These are phyloP conservation scores for Piromyces finnis DNA, from an alignment of 192 early-diverging fungal species.

Conservation along the genomic window DNA sequence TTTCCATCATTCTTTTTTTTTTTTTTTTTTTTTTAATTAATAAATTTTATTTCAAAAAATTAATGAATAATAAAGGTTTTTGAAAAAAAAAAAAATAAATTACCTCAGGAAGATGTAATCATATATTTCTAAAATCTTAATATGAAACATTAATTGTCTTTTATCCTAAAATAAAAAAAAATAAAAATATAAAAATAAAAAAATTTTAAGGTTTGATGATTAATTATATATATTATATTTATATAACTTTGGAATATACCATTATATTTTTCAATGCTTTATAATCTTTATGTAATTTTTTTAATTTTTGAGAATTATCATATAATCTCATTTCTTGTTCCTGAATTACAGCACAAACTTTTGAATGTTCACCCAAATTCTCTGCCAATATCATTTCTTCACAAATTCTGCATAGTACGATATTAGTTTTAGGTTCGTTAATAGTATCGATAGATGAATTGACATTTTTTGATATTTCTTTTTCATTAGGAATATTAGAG, in stretches of 20 bases:
- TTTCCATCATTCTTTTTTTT: neutral
- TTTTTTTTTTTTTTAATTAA: no score
- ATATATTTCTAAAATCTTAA: neutral
- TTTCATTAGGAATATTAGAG: no score
- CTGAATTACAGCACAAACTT: slow-evolving; percentile 56
- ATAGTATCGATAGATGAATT: neutral
- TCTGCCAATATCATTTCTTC: slow-evolving; percentile 51
- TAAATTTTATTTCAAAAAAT: no score
- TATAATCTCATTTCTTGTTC: slow-evolving; percentile 13
- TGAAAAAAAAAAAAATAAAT: no score
- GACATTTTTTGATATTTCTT: neutral
- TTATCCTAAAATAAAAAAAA: neutral
- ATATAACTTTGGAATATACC: no score
- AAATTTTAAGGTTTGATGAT: no score
- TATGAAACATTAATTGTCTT: neutral
- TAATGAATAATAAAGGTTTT: no score
- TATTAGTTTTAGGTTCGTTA: neutral
- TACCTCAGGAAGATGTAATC: neutral
- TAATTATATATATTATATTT: no score
- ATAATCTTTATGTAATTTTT: neutral
- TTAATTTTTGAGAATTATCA: neutral
- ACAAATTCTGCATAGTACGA: slow-evolving; percentile 69
- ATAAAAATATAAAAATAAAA: no score
- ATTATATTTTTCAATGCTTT: neutral
- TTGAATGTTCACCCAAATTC: slow-evolving; percentile 57